A percentile compares a stretch with the other conserved stretches of the same genome.
These are phyloP conservation scores for Bruguiera parviflora DNA, from an alignment of 345 rosid species.

Conservation along the genomic window DNA sequence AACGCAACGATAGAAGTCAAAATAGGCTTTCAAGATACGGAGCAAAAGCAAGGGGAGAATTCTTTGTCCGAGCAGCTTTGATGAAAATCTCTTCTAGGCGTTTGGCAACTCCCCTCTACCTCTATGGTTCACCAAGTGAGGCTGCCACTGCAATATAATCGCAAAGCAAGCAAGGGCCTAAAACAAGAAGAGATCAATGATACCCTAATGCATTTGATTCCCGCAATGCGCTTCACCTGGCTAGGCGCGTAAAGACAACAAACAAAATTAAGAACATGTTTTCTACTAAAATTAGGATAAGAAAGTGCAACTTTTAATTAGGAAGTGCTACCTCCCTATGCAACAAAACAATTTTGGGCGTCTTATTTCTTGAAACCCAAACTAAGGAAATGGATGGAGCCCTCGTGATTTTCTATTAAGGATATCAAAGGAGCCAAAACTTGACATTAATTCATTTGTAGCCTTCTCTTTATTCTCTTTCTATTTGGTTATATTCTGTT, in stretches of 20 bases:
- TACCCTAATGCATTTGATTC: not conserved
- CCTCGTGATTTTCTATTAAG: conserved; percentile 44
- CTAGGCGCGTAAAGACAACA: too few species aligned
- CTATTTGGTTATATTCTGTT: too few species aligned
- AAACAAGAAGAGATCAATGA: conserved; percentile 11
- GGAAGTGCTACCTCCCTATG: too few species aligned
- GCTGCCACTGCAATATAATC: conserved; percentile 51
- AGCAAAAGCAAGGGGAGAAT: conserved; percentile 17
- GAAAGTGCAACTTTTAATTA: too few species aligned
- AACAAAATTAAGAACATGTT: too few species aligned
- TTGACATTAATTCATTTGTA: too few species aligned
- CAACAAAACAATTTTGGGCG: too few species aligned
- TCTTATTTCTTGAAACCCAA: too few species aligned
- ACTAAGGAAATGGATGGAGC: too few species aligned
- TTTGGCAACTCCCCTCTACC: conserved; percentile 53
- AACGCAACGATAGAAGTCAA: not conserved
- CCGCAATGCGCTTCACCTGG: not conserved
- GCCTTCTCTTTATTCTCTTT: too few species aligned
- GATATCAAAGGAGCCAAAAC: too few species aligned
- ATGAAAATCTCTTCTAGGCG: conserved; percentile 84
- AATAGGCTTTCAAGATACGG: not conserved
- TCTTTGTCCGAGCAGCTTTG: conserved; percentile 66
- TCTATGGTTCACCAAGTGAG: conserved; percentile 42
- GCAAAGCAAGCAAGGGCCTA: conserved; percentile 36
- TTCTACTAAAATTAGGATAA: too few species aligned